Evolutionary conservation across 2,329 filamentous ascomycete genomes (phyloP), one percentile per base, ranked within the genome.

Genomic region (Colletotrichum sp.): DNA sequence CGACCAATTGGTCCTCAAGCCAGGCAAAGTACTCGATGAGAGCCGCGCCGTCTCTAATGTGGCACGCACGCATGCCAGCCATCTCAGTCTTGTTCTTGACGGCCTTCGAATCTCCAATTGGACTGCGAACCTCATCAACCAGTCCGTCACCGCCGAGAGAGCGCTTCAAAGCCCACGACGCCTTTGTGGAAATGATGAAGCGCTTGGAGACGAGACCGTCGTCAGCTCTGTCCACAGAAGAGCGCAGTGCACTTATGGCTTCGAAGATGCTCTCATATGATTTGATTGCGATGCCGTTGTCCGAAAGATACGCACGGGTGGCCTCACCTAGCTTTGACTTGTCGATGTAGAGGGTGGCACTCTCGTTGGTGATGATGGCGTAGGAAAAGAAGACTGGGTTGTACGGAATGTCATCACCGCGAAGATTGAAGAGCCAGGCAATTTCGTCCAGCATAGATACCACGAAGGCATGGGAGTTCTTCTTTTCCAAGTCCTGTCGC

Each of bases 311-410:
- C 16, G 88, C 87, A 79, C 91, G 92, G 73, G 92, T 93, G 65
- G 94, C 92, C 5, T 90, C 86, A 39, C 90, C 92, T 32, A 99
- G 86, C 84, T 98, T 98, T 16, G 91, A 90, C 15, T 93, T 90
- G 81, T 99, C 94, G 74, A 99, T 88, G 81, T 98, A 99, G 7
- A 99, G 89, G 2, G 93, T 96, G 28, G 94, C 95, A 3, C 92
- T 88, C 13, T 89, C 93, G 3, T 93, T 92, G 3, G 97, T 99
- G 77, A 99, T 88, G 57, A 97, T 91, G 60, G 96, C 96, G 81
- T 99, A 99, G 18, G 96, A 97, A 86, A 99, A 99, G 88, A 99
- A 99, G 66, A 99, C 97, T 0, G 97, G 97, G 82, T 99, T 99
- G 87, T 97, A 99, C 0, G 96, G 95, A 78, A 99, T 99, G 83